Base-by-base conservation (phyloP, 1,284 basidiomycete species). In the Heliocybe sulcata region DNA sequence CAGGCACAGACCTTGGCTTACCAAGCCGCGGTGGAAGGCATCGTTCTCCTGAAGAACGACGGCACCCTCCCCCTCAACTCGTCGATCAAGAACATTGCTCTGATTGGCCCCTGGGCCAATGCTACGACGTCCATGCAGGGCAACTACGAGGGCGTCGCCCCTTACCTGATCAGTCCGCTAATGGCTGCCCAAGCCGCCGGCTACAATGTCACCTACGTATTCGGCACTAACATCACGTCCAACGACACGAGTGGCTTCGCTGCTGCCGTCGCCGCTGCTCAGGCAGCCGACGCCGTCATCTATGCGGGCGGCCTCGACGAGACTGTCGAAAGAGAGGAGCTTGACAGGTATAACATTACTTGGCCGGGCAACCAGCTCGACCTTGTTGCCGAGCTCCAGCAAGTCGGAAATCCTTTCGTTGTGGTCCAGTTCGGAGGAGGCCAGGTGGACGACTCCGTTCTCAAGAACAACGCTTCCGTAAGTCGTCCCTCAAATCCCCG, bases 281-380 rank as follows among this genome's bases (percentile, higher is more conserved):
- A 59, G 23, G 55, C 55, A 35, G 67, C 68, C 14, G 68, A 70
- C 51, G 60, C 72, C 60, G 65, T 79, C 65, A 58, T 78, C 64
- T 63, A 69, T 63, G 62, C 74, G 59, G 60, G 85, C 22, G 72
- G 81, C 25, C 75, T 85, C 56, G 70, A 80, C 64, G 59, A 76
- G 59, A 67, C 74, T 55, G 67, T 87, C 58, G 77, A 83, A 67
- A 67, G 73, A 55, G 77, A 86, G 69, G 65, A 67, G 54, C 57
- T 71, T 60, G 76, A 85, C 69, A 65, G 82, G 53, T 62, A 72
- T 60, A 66, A 73, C 59, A 73, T 86, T 61, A 69, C 69, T 11
- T 82, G 80, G 80, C 79, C 80, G 0, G 77, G 78, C 1, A 75
- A 74, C 55, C 81, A 82, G 67, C 72, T 82, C 1, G 71, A 77